A percentile compares a stretch with the other conserved stretches of the same genome.
Evolutionary conservation across 2,329 filamentous ascomycete genomes (phyloP).

Genomic region (Boeremia exigua): DNA sequence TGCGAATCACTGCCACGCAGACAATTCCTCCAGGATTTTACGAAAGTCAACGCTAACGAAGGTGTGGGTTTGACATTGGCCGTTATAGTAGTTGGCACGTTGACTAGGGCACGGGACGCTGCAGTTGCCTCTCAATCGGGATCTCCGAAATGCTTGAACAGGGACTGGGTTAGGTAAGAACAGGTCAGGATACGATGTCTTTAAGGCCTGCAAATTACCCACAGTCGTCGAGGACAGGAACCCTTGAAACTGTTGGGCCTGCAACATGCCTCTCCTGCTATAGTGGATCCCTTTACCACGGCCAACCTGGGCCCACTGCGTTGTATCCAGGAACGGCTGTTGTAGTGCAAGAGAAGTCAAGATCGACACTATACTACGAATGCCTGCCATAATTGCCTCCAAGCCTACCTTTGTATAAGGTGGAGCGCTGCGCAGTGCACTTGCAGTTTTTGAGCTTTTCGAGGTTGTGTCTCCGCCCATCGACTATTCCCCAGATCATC

Average conservation of each 20-base stretch:
- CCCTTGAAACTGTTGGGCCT: slow-evolving; percentile 14
- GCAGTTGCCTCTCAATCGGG: not conserved
- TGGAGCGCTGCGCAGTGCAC: not conserved
- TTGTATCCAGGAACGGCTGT: slow-evolving; percentile 4
- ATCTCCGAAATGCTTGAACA: not conserved
- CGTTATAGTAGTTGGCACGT: not conserved
- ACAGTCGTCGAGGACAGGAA: slow-evolving; percentile 1
- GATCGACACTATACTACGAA: slow-evolving; percentile 10
- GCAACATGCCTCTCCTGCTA: not conserved
- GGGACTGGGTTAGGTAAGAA: not conserved
- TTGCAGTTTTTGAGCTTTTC: not conserved
- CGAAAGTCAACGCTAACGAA: slow-evolving; percentile 3
- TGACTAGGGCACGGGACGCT: not conserved
- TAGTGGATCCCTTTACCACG: not conserved
- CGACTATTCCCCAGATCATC: slow-evolving; percentile 6
- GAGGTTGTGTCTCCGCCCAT: not conserved
- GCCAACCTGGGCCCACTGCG: not conserved
- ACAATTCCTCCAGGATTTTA: not conserved
- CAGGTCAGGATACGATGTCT: not conserved
- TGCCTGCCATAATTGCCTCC: slow-evolving; percentile 3
- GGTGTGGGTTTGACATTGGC: not conserved
- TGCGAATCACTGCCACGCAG: no score
- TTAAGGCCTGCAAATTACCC: slow-evolving; percentile 3
- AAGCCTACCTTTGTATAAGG: slow-evolving; percentile 6
- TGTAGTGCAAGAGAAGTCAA: slow-evolving; percentile 1